Conservation (phyloP, 169 alveolate genomes). For the Neospora caninum region DNA sequence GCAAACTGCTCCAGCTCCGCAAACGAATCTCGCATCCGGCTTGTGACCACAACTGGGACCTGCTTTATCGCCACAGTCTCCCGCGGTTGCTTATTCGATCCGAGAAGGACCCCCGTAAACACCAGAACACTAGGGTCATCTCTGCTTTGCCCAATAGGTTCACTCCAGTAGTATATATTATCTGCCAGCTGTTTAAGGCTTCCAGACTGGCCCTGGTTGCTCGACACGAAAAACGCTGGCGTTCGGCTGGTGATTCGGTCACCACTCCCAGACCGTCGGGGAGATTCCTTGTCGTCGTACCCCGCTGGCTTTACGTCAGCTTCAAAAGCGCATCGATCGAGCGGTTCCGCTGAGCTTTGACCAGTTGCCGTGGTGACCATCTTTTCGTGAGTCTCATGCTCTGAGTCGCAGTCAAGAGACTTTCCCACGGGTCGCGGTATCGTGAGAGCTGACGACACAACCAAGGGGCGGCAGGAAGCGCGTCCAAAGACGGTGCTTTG, state of each 20-base stretch:
- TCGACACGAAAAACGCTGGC: neutral
- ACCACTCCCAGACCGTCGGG: neutral
- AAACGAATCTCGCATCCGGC: constrained; percentile 12
- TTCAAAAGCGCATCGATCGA: neutral
- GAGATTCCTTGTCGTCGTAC: neutral
- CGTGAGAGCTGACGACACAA: neutral
- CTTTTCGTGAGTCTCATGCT: neutral
- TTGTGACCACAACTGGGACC: constrained; percentile 44
- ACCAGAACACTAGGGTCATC: constrained; percentile 52
- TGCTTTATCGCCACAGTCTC: constrained; percentile 49
- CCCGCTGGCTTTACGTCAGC: neutral
- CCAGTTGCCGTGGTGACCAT: neutral
- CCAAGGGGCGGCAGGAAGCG: neutral
- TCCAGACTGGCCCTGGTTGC: neutral
- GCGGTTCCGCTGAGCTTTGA: neutral
- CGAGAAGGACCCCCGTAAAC: constrained; percentile 40
- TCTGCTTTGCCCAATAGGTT: constrained; percentile 48
- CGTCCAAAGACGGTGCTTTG: neutral
- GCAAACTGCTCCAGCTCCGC: constrained; percentile 27
- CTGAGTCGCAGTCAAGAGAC: neutral
- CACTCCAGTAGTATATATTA: constrained; percentile 43
- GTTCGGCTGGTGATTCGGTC: neutral
- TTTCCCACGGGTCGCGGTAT: neutral
- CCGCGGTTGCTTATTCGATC: constrained; percentile 20
- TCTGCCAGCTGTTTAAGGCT: constrained; percentile 22